Base-by-base conservation (phyloP, 768 basidiomycete species). In the Agaricus subrufescens region DNA sequence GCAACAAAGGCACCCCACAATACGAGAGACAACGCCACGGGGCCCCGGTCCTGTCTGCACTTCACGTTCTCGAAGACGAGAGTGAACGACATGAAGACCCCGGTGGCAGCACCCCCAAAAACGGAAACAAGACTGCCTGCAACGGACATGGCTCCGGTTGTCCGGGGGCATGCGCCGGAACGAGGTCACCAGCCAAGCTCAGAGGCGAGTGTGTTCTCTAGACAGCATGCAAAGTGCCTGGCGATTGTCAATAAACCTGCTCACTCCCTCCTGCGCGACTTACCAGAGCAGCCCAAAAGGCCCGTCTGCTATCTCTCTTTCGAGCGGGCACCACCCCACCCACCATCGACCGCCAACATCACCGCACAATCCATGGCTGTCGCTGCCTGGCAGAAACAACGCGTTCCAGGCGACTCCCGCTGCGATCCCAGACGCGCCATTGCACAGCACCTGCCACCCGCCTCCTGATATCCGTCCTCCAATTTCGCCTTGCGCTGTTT, bases 171-270 rank as follows among this genome's bases (percentile, higher is more conserved):
- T 90, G 1, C 71, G 61, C 60, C 78, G 79, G 52, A 87, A 69
- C 3, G n/a, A n/a, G n/a, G n/a, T n/a, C n/a, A n/a, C n/a, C n/a
- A n/a, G n/a, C n/a, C n/a, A n/a, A 97, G 79, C 70, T 97, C 95
- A 9, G 92, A 95, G 0, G 94, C 94, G 1, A 98, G 82, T 0
- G 94, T 97, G 63, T 97, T 94, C 6, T 91, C 94, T 8, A 94
- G 76, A 66, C 89, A 93, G 69, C 90, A 94, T 2, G 86, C 86
- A 68, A 93, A 91, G 66, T 95, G 93, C 3, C 91, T 94, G 50
- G 15, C 38, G 52, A 31, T 9, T 9, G 31, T 25, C 23, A n/a
- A 45, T 10, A 49, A 46, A 45, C 5, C 44, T 23, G 3, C 44
- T n/a, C 7, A 45, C 25, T 5, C 34, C 27, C 11, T 31, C 23